Evolutionary conservation across 164 flowering plant genomes (phyloP), one percentile per base, ranked within the genome.

Genomic region (Tetrastigma voinierianum): DNA sequence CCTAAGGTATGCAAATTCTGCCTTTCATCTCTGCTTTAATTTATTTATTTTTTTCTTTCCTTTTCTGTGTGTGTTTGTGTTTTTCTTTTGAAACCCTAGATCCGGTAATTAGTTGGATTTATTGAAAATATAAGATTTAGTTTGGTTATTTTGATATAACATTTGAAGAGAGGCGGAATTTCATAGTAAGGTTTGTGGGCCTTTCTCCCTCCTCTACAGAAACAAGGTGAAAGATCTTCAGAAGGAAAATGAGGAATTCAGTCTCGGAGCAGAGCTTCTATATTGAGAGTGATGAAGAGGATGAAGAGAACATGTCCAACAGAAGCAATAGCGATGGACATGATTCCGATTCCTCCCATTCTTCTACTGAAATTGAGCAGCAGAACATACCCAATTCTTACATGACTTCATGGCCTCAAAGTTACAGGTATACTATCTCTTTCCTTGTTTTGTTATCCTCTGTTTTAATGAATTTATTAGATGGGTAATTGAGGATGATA

Each of bases 401-500:
- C 75, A 86, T 65, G 71, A 79, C 84, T 56, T 11, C 86, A 15
- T 93, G 98, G 98, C 98, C 98, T 56, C 98, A 93, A 64, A 89
- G 79, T 74, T 82, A 83, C 79, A 77, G 83, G 84, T 73, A 10
- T 10, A 1, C 25, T 20, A 3, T 46, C 9, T 55, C 45, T 20
- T 25, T 65, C 60, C 51, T 32, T 32, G 11, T 16, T 51, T 32
- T 47, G 13, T 61, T 15, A 25, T 23, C 15, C 9, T 59, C 40
- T 11, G 12, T 46, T 16, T 20, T 46, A 47, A 47, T 44, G 19
- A n/a, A 9, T 57, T 55, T 45, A 18, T 57, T 44, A 1, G 20
- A 8, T 3, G 23, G 9, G 12, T 23, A 21, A 0, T 32, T 32
- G 40, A 32, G 40, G 40, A 4, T 3, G 40, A 32, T 4, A 32